These are phyloP conservation scores for Diplodia sapinea DNA, from an alignment of 2,329 filamentous ascomycete species.

Conservation along the genomic window DNA sequence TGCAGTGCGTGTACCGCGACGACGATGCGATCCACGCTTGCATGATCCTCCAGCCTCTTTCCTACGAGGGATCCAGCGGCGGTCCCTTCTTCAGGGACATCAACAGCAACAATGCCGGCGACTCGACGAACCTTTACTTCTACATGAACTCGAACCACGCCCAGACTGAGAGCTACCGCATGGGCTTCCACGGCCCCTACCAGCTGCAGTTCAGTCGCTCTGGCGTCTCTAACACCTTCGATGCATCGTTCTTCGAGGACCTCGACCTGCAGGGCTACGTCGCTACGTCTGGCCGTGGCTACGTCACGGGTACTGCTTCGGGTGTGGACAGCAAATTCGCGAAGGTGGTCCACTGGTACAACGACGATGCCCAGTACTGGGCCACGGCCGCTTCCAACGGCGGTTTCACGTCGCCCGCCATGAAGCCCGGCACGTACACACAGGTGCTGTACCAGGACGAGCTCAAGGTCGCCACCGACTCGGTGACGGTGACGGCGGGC, in stretches of 20 bases:
- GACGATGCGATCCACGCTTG: conserved; percentile 61
- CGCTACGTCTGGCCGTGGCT: conserved; percentile 61
- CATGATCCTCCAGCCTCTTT: conserved; percentile 58
- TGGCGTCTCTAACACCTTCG: conserved; percentile 57
- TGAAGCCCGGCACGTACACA: conserved; percentile 73
- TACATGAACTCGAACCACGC: conserved; percentile 64
- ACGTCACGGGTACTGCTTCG: conserved; percentile 65
- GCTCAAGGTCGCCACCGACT: conserved; percentile 52
- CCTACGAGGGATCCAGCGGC: conserved; percentile 68
- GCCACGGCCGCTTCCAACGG: conserved; percentile 61
- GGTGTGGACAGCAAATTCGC: conserved; percentile 59
- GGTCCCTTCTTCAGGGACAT: conserved; percentile 70
- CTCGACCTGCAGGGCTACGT: conserved; percentile 66
- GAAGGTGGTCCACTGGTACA: conserved; percentile 66
- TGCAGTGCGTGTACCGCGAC: conserved; percentile 65
- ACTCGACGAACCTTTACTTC: conserved; percentile 65
- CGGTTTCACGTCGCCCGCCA: conserved; percentile 66
- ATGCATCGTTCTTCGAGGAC: conserved; percentile 65
- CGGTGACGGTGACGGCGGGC: conserved; percentile 63
- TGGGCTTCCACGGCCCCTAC: conserved; percentile 71
- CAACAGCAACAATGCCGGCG: conserved; percentile 67
- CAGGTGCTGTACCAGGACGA: conserved; percentile 69
- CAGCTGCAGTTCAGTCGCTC: conserved; percentile 65
- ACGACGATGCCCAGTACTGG: conserved; percentile 67
- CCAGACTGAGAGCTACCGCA: conserved; percentile 66